Conservation (phyloP, 306 rosid species). For the Dryas alaskensis region DNA sequence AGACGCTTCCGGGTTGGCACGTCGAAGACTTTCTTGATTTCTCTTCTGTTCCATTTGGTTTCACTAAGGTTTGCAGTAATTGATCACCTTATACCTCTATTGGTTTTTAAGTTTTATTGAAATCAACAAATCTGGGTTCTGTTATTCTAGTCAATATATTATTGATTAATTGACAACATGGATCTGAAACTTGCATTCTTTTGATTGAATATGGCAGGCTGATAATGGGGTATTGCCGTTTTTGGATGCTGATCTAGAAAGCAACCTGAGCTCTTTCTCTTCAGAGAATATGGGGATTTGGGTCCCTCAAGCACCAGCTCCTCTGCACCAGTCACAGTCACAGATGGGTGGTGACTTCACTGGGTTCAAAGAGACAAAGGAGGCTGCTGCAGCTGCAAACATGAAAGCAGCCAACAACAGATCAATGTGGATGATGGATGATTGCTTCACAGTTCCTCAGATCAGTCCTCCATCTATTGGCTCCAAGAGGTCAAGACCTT, state of each 20-base stretch:
- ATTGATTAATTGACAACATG: neutral
- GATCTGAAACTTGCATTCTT: neutral
- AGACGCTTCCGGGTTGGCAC: conserved; percentile 95
- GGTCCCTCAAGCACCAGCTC: conserved; percentile 73
- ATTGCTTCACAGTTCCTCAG: conserved; percentile 79
- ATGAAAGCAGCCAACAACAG: conserved; percentile 38
- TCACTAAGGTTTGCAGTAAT: conserved; percentile 51
- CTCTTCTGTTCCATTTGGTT: conserved; percentile 40
- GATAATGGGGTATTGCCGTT: conserved; percentile 31
- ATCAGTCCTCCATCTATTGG: conserved; percentile 42
- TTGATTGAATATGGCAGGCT: conserved; percentile 33
- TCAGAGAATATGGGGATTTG: conserved; percentile 48
- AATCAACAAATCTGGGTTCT: neutral
- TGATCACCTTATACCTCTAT: neutral
- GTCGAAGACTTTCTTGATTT: conserved; percentile 83
- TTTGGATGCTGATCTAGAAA: conserved; percentile 41
- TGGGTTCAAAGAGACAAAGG: conserved; percentile 43
- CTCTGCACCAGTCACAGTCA: conserved; percentile 22
- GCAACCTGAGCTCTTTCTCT: conserved; percentile 35
- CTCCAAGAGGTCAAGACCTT: conserved; percentile 59
- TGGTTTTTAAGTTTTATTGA: neutral
- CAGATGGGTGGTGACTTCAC: conserved; percentile 27
- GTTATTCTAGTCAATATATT: neutral
- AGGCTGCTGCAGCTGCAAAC: conserved; percentile 17
- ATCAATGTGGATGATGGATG: conserved; percentile 55